Conservation (phyloP, 169 alveolate genomes). For the Fabrea salina region DNA sequence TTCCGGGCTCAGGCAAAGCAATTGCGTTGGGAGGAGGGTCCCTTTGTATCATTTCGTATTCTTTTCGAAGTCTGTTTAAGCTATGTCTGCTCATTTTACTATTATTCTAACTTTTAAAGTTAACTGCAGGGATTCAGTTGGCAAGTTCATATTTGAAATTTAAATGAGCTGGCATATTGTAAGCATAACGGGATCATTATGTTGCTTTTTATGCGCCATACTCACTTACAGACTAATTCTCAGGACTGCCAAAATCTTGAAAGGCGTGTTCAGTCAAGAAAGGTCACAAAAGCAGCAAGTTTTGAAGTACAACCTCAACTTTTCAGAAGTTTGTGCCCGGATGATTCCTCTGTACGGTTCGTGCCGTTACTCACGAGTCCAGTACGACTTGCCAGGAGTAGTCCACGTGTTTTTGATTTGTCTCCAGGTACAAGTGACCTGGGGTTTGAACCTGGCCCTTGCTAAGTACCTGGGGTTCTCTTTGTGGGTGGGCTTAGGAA, state of each 20-base stretch:
- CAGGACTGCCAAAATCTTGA: neutral
- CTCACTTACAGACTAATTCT: no score
- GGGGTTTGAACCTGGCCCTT: no score
- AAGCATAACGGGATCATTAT: no score
- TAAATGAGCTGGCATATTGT: no score
- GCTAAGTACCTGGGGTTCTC: no score
- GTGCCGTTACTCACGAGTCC: neutral
- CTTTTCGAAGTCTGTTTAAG: constrained; percentile 21
- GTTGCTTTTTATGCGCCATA: no score
- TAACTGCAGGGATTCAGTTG: no score
- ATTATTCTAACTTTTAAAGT: no score
- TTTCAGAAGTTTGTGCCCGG: neutral
- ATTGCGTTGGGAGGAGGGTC: constrained; percentile 52
- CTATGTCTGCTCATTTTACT: constrained; percentile 1
- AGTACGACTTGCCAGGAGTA: neutral
- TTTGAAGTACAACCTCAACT: neutral
- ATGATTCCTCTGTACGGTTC: neutral
- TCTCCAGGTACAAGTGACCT: no score
- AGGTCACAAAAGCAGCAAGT: neutral
- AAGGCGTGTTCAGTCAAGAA: neutral
- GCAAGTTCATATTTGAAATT: no score
- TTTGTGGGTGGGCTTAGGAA: no score
- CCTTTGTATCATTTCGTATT: constrained; percentile 30
- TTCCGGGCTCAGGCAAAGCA: constrained; percentile 67
- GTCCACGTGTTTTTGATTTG: neutral